These are phyloP conservation scores for Coniochaeta hoffmannii DNA, from an alignment of 2,329 filamentous ascomycete genomes.

Conservation along the genomic window DNA sequence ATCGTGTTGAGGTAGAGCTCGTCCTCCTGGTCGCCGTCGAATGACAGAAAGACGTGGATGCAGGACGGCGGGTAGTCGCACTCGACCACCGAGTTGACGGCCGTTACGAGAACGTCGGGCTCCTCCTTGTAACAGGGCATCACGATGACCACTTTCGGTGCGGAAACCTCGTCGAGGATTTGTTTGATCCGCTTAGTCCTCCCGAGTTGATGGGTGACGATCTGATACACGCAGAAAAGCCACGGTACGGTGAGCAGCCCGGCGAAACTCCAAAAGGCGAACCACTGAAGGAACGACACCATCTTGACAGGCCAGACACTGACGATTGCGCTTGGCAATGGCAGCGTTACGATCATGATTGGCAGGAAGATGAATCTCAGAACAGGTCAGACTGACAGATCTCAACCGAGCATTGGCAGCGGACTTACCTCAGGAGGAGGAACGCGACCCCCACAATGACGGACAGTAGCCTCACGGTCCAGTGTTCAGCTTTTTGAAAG, in stretches of 20 bases:
- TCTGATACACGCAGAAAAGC: constrained; percentile 87
- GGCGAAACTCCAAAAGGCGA: constrained; percentile 91
- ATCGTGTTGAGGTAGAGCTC: constrained; percentile 85
- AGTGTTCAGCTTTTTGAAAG: constrained; percentile 81
- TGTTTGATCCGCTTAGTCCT: constrained; percentile 75
- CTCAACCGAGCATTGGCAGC: neutral
- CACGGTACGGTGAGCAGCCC: constrained; percentile 79
- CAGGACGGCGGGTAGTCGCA: constrained; percentile 90
- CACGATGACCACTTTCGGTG: constrained; percentile 89
- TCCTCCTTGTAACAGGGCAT: constrained; percentile 97
- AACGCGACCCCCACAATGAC: constrained; percentile 69
- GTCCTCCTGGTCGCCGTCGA: constrained; percentile 84
- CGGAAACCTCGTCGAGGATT: constrained; percentile 73
- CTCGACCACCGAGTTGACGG: constrained; percentile 84
- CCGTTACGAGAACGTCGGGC: constrained; percentile 73
- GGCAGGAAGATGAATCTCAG: constrained; percentile 78
- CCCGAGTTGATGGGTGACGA: constrained; percentile 81
- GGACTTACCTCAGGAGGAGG: constrained; percentile 60
- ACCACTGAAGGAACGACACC: constrained; percentile 77
- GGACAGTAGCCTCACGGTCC: constrained; percentile 73
- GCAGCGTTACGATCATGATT: constrained; percentile 89
- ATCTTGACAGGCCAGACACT: constrained; percentile 63
- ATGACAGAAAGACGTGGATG: constrained; percentile 91
- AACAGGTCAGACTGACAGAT: constrained; percentile 9
- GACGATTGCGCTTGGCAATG: constrained; percentile 66